Conservation (phyloP, 1,139 yeast species). For the Debaryomyces robertsiae region DNA sequence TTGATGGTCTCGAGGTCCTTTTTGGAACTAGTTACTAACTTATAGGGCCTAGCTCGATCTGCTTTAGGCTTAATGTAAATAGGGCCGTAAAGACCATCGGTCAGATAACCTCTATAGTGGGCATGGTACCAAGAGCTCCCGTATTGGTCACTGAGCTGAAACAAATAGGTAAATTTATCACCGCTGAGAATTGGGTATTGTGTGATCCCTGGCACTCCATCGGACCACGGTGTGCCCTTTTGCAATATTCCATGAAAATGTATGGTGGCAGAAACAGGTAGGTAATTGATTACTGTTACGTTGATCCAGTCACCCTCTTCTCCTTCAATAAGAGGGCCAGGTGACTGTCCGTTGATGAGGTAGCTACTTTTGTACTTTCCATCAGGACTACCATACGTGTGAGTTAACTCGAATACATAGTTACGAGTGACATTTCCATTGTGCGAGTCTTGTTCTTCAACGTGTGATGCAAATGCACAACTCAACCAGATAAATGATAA, state of each 20-base stretch:
- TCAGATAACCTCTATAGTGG: constrained; percentile 49
- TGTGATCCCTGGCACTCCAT: constrained; percentile 48
- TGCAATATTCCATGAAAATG: constrained; percentile 54
- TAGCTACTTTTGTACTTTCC: constrained; percentile 19
- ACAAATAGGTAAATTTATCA: constrained; percentile 36
- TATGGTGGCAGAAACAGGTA: constrained; percentile 38
- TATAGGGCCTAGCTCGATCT: constrained; percentile 28
- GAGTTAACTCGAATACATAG: constrained; percentile 18
- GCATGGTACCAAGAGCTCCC: constrained; percentile 59
- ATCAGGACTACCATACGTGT: constrained; percentile 19
- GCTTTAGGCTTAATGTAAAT: constrained; percentile 28
- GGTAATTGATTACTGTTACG: constrained; percentile 28
- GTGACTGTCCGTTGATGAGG: constrained; percentile 33
- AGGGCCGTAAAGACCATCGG: constrained; percentile 51
- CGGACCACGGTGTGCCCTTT: constrained; percentile 38
- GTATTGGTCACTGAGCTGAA: constrained; percentile 39
- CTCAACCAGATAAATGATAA: too few relatives aligned
- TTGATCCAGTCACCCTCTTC: constrained; percentile 39
- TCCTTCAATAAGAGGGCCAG: constrained; percentile 39
- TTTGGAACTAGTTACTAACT: constrained; percentile 19
- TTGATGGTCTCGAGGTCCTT: constrained; percentile 17
- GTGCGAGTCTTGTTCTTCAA: constrained; percentile 4
- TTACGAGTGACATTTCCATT: neutral
- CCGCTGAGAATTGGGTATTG: constrained; percentile 43
- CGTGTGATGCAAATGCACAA: constrained; percentile 1